Conservation (phyloP, 441 rosid species). For the Erodium texanum region DNA sequence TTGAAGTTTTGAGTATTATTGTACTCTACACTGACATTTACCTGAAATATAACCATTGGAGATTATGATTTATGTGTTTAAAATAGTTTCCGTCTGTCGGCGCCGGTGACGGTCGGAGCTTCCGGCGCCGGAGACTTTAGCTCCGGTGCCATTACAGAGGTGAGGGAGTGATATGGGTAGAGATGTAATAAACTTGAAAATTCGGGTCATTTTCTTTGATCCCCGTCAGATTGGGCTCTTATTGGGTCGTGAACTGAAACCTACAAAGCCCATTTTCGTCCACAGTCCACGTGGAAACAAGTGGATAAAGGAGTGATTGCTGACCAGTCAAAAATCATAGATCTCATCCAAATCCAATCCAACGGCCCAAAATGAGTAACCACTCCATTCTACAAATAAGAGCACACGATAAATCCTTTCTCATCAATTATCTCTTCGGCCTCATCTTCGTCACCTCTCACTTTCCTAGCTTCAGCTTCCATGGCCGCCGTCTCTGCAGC, state of each 20-base stretch:
- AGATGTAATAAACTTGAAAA: neutral
- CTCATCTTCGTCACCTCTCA: neutral
- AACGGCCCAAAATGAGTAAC: neutral
- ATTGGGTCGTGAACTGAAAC: neutral
- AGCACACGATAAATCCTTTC: neutral
- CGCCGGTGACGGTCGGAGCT: too few species aligned
- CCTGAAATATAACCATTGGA: too few species aligned
- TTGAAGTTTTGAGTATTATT: too few species aligned
- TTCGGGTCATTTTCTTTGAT: conserved; percentile 11
- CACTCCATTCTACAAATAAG: neutral
- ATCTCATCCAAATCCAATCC: neutral
- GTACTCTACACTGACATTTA: too few species aligned
- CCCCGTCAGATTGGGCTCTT: conserved; percentile 13
- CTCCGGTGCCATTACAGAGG: too few species aligned
- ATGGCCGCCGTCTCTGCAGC: neutral
- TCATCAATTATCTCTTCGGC: neutral
- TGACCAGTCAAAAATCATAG: neutral
- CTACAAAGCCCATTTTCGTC: neutral
- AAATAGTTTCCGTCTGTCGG: too few species aligned
- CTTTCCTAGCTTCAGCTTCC: neutral
- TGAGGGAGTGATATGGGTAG: too few species aligned
- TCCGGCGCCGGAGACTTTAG: too few species aligned
- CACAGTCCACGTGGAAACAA: neutral
- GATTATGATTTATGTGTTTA: too few species aligned
- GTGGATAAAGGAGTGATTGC: neutral